Conservation (phyloP, 2,329 filamentous ascomycete genomes). For the Trichoderma sp. region DNA sequence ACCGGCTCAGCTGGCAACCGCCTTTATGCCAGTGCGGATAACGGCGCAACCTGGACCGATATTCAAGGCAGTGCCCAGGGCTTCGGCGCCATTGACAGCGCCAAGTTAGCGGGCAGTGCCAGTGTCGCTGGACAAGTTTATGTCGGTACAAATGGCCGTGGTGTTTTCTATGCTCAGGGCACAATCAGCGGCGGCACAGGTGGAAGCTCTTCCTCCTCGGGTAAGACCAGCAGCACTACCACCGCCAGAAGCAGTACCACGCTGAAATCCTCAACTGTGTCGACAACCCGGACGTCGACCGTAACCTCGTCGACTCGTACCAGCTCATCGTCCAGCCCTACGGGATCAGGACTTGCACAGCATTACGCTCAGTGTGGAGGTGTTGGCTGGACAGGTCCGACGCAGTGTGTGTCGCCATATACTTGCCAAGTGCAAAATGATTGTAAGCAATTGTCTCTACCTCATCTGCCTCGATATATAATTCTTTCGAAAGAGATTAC, state of each 20-base stretch:
- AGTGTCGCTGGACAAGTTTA: conserved; percentile 16
- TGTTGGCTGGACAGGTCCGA: conserved; percentile 17
- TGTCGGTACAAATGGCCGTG: conserved; percentile 15
- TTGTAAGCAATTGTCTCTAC: not conserved
- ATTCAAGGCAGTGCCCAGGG: conserved; percentile 16
- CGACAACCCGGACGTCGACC: not conserved
- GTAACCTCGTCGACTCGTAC: conserved; percentile 4
- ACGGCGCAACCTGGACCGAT: conserved; percentile 18
- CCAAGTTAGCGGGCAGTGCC: conserved; percentile 15
- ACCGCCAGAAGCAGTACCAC: not conserved
- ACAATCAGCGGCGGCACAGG: conserved; percentile 13
- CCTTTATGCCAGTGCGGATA: conserved; percentile 20
- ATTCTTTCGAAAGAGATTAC: not conserved
- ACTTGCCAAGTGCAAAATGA: conserved; percentile 16
- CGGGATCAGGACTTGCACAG: conserved; percentile 6
- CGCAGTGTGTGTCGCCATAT: conserved; percentile 14
- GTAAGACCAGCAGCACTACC: not conserved
- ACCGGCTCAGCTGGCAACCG: conserved; percentile 4
- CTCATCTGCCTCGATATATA: not conserved
- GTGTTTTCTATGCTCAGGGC: conserved; percentile 19
- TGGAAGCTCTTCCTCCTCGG: conserved; percentile 2
- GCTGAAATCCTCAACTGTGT: not conserved
- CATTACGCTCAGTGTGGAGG: conserved; percentile 21
- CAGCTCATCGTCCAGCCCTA: not conserved
- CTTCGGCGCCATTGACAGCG: conserved; percentile 12